These are phyloP conservation scores for Penicillium soppii DNA, from an alignment of 495 filamentous ascomycete genomes.

Conservation along the genomic window DNA sequence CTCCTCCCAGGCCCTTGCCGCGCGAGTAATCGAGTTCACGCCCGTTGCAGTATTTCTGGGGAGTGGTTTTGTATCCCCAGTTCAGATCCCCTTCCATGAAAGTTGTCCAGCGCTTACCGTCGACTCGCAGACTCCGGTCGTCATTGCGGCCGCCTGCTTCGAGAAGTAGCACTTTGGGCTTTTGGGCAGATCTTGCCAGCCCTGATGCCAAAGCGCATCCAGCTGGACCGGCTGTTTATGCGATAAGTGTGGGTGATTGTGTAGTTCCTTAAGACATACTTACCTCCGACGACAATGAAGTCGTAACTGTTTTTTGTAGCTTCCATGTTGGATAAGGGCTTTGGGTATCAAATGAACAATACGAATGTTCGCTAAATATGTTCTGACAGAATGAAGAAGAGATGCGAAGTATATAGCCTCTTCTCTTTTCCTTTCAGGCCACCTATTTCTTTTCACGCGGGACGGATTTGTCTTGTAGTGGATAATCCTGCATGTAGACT, in stretches of 20 bases:
- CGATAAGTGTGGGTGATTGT: not conserved
- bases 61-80: slow-evolving; percentile 60
- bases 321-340: slow-evolving; percentile 1
- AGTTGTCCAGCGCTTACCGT: slow-evolving; percentile 53
- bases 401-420: too few relatives aligned
- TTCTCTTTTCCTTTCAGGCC: too few relatives aligned
- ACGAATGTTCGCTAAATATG: too few relatives aligned
- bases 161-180: slow-evolving; percentile 54
- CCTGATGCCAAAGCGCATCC: slow-evolving; percentile 49
- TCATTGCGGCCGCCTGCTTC: slow-evolving; percentile 56
- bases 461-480: too few relatives aligned
- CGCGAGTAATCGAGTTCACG: slow-evolving; percentile 57
- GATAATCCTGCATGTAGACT: too few relatives aligned
- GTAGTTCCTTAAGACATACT: slow-evolving; percentile 7
- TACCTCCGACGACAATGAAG: slow-evolving; percentile 57
- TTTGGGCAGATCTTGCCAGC: slow-evolving; percentile 43
- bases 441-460: too few relatives aligned
- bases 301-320: slow-evolving; percentile 37
- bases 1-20: slow-evolving; percentile 60
- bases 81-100: slow-evolving; percentile 50
- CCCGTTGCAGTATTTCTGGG: slow-evolving; percentile 50
- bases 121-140: slow-evolving; percentile 44
- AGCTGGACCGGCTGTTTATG: slow-evolving; percentile 52
- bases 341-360: too few relatives aligned
- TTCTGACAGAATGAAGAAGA: too few relatives aligned